These are phyloP conservation scores for Sindora glabra DNA, from an alignment of 306 rosid genomes.

Conservation along the genomic window DNA sequence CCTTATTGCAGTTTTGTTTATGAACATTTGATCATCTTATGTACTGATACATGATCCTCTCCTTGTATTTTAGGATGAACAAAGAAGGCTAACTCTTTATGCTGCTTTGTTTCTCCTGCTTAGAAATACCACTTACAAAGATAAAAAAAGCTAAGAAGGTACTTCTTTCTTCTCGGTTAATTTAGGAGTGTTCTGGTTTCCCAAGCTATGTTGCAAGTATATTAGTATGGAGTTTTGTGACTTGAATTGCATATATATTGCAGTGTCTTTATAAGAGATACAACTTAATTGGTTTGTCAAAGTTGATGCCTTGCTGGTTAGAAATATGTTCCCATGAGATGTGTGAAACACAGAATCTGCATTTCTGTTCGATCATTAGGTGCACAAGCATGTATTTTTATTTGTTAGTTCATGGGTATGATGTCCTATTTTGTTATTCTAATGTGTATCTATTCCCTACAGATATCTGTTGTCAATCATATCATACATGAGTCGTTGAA, in stretches of 20 bases:
- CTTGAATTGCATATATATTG: not conserved
- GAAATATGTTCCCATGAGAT: not conserved
- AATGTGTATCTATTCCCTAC: slow-evolving; percentile 15
- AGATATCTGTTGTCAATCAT: slow-evolving; percentile 57
- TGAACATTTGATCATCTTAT: slow-evolving; percentile 3
- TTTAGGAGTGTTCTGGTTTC: slow-evolving; percentile 1
- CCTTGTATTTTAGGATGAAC: slow-evolving; percentile 55
- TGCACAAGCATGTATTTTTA: not conserved
- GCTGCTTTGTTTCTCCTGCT: slow-evolving; percentile 75
- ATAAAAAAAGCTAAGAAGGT: slow-evolving; percentile 71
- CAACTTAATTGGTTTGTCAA: not conserved
- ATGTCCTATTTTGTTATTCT: not conserved
- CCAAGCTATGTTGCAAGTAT: not conserved
- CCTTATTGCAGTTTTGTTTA: not conserved
- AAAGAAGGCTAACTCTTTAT: slow-evolving; percentile 64
- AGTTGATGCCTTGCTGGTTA: not conserved
- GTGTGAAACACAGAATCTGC: not conserved
- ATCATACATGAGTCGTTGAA: slow-evolving; percentile 73
- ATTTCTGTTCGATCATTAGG: not conserved
- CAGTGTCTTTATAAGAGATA: not conserved
- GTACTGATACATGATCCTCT: not conserved
- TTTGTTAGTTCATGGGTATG: slow-evolving; percentile 1
- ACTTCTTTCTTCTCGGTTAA: slow-evolving; percentile 1
- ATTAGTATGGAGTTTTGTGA: not conserved
- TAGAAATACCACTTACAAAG: slow-evolving; percentile 50